Base-by-base conservation (phyloP, 768 basidiomycete species). In the Mycena filopes region DNA sequence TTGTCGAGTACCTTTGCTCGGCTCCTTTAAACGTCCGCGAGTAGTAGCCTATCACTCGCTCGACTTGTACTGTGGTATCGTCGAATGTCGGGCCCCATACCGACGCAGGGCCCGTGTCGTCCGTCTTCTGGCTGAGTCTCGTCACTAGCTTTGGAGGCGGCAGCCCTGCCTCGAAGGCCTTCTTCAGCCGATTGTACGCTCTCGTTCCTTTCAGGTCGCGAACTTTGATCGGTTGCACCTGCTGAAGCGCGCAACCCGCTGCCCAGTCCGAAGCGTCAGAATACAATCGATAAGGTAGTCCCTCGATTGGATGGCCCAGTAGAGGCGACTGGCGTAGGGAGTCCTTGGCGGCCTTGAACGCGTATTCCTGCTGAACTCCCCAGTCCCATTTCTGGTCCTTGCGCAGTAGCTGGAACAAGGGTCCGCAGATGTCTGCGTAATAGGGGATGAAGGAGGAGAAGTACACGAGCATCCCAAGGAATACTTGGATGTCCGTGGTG, bases 261-360 rank as follows among this genome's bases (percentile, higher is more conserved):
- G 65, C 67, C 4, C 40, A 9, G 36, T 66, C 65, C 2, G 65
- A 68, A 5, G 67, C 66, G 54, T 77, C 76, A 1, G 73, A 73
- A 46, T 77, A 77, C 0, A 78, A 53, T 23, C 71, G 51, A 46
- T 77, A 77, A 0, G 70, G 72, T 20, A 49, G 33, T 1, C 69
- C 66, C 21, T 53, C 49, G 1, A 59, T 55, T 0, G 72, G 65
- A 41, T 76, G 71, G 0, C 60, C 75, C n/a, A 68, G 38, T 8
- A 77, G 50, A 0, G 77, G 76, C 4, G 76, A 70, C 11, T 13
- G 20, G 8, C 18, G 12, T 3, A 77, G 61, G 11, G 69, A 66
- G 6, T 33, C 20, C 41, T 75, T 76, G 3, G 66, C 54, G 23
- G 31, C 11, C 15, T 69, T 45, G 40, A 72, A 77, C 1, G 73